A percentile compares a stretch with the other conserved stretches of the same genome.
Evolutionary conservation across 164 flowering plant species (phyloP).

Genomic region (Tetrastigma voinierianum): DNA sequence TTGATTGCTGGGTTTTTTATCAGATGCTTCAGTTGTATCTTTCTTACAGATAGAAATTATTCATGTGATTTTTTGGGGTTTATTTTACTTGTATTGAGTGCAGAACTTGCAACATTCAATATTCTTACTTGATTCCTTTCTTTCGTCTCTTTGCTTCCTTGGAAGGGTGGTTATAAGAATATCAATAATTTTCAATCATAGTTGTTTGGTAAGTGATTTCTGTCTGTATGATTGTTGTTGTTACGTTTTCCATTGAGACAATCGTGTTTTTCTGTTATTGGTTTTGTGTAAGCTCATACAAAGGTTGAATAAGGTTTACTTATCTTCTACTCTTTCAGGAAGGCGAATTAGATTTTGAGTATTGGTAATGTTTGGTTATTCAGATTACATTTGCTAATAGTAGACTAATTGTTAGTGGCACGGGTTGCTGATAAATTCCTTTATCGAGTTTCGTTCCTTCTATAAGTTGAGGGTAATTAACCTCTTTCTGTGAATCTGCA

Average conservation of each 20-base stretch:
- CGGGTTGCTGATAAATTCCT: not conserved
- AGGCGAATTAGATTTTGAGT: not conserved
- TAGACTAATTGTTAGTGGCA: not conserved
- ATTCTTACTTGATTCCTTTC: not conserved
- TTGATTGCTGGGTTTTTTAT: not conserved
- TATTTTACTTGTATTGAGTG: not conserved
- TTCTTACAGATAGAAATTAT: not conserved
- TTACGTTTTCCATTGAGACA: not conserved
- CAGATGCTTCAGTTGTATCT: not conserved
- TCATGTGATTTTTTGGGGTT: not conserved
- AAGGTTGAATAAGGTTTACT: not conserved
- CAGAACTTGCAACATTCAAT: not conserved
- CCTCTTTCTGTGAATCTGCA: no score
- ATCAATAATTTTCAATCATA: not conserved
- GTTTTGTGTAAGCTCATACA: not conserved
- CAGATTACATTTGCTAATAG: not conserved
- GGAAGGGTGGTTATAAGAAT: not conserved
- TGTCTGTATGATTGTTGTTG: not conserved
- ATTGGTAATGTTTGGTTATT: not conserved
- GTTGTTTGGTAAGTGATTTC: not conserved
- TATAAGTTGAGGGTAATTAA: no score
- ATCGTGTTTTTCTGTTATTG: not conserved
- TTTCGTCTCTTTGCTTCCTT: not conserved
- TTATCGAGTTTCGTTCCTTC: not conserved
- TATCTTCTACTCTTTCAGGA: not conserved